A percentile compares a stretch with the other conserved stretches of the same genome.
These are phyloP conservation scores for Gynandropsis gynandra DNA, from an alignment of 345 rosid genomes.

Conservation along the genomic window DNA sequence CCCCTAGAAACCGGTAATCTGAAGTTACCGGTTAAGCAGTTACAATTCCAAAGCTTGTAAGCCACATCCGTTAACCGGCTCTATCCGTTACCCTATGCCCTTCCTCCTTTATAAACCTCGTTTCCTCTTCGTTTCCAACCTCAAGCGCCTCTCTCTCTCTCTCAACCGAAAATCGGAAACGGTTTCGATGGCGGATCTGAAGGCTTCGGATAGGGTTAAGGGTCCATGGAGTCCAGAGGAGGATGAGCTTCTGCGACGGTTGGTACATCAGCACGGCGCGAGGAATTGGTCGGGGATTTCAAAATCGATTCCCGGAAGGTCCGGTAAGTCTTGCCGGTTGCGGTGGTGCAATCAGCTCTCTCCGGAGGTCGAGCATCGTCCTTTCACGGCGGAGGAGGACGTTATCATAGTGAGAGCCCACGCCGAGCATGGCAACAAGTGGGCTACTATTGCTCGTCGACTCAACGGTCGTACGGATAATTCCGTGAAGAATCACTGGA, in stretches of 20 bases:
- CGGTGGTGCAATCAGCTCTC: conserved; percentile 70
- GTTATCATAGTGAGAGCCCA: conserved; percentile 41
- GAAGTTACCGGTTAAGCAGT: conserved; percentile 12
- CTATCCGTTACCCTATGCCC: conserved; percentile 24
- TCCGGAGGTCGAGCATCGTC: conserved; percentile 45
- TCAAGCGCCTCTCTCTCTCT: not conserved
- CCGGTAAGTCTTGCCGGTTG: conserved; percentile 62
- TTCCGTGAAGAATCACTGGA: conserved; percentile 59
- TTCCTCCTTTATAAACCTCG: conserved; percentile 7
- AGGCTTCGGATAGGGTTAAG: conserved; percentile 21
- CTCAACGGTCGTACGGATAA: conserved; percentile 55
- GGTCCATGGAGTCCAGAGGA: conserved; percentile 61
- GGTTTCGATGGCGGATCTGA: not conserved
- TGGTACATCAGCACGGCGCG: conserved; percentile 42
- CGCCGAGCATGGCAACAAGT: conserved; percentile 45
- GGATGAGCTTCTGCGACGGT: conserved; percentile 38
- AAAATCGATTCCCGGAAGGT: conserved; percentile 44
- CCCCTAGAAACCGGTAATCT: conserved; percentile 24
- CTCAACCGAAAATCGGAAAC: conserved; percentile 14
- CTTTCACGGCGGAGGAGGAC: conserved; percentile 50
- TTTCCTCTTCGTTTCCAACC: not conserved
- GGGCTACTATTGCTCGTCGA: conserved; percentile 54
- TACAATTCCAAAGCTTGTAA: not conserved
- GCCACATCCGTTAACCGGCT: conserved; percentile 22
- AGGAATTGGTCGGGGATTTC: conserved; percentile 53